Percentiles rank a stretch among this genome's conserved stretches.
Conservation (phyloP, 2,329 filamentous ascomycete genomes). For the Fusarium sp. region DNA sequence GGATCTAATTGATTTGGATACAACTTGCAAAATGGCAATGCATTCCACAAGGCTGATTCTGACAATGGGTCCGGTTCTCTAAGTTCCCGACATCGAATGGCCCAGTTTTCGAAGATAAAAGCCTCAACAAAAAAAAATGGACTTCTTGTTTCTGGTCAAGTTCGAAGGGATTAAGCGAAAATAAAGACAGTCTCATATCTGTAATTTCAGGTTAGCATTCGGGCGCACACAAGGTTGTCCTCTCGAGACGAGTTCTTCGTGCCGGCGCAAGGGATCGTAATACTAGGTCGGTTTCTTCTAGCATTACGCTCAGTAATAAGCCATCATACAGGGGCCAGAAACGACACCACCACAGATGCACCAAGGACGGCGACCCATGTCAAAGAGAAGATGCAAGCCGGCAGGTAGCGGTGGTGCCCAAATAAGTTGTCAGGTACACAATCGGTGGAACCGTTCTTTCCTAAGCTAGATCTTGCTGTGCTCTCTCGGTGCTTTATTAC, state of each 20-base stretch:
- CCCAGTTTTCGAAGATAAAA: constrained; percentile 33
- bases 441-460: constrained; percentile 3
- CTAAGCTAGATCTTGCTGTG: constrained; percentile 18
- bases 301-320: neutral
- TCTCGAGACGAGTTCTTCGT: neutral
- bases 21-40: neutral
- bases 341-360: neutral
- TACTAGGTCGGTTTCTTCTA: constrained; percentile 1
- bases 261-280: constrained; percentile 21
- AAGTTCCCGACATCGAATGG: constrained; percentile 20
- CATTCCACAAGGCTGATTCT: constrained; percentile 28
- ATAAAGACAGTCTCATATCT: neutral
- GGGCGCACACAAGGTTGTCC: neutral
- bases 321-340: constrained; percentile 17
- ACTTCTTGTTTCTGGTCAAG: constrained; percentile 7
- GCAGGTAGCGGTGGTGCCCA: neutral
- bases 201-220: constrained; percentile 2
- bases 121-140: constrained; percentile 16
- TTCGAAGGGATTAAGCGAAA: neutral
- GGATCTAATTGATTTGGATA: neutral
- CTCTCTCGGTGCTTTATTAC: constrained; percentile 26
- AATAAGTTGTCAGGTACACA: neutral
- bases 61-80: constrained; percentile 10
- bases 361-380: neutral
- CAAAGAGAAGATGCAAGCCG: neutral